Conservation (phyloP, 495 filamentous ascomycete genomes). For the Xylaria flabelliformis region DNA sequence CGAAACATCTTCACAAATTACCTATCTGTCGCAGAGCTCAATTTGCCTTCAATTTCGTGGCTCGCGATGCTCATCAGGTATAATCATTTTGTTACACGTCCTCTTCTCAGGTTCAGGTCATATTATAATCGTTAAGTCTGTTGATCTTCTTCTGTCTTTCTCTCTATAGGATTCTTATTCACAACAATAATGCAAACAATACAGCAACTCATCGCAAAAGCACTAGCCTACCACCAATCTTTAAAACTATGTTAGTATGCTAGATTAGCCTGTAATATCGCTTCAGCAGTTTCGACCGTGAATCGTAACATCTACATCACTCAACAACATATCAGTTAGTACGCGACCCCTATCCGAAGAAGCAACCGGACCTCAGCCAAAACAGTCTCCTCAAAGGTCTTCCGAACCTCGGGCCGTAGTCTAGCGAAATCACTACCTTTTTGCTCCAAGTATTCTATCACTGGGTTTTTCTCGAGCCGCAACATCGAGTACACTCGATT, state of each 20-base stretch:
- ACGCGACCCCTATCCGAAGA: background rate
- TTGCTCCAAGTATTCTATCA: background rate
- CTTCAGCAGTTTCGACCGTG: background rate
- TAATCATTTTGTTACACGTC: background rate
- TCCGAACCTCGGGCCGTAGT: background rate
- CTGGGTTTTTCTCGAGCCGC: background rate
- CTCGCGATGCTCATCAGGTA: background rate
- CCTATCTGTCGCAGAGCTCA: too few species aligned
- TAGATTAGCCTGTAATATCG: background rate
- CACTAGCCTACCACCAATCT: background rate
- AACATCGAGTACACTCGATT: conserved; percentile 9
- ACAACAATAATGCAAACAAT: background rate
- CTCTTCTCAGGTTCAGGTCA: background rate
- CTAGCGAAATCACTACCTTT: background rate
- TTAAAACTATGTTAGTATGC: background rate
- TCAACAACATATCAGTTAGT: background rate
- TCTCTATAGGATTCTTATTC: background rate
- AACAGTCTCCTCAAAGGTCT: background rate
- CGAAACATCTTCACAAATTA: too few species aligned
- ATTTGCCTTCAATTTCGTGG: too few species aligned
- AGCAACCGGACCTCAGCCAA: background rate
- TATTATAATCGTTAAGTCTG: background rate
- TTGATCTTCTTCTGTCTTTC: background rate
- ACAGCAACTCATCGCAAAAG: background rate
- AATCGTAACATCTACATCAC: background rate